A percentile compares a stretch with the other conserved stretches of the same genome.
Evolutionary conservation across 1,139 yeast species (phyloP).

Genomic region (Kurtzmaniella quercitrusa): DNA sequence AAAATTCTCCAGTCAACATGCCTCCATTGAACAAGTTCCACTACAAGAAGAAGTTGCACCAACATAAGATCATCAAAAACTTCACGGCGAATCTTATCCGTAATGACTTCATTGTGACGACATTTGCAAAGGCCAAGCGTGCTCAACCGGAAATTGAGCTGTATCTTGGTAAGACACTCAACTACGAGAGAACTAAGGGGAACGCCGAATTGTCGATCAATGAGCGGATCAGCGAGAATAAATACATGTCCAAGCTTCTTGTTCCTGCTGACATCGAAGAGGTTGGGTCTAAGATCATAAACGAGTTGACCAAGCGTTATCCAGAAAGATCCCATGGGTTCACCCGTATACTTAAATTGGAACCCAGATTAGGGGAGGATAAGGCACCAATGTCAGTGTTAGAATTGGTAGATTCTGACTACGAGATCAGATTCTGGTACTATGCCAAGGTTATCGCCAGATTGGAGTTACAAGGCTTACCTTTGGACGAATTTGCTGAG

Average conservation of each 20-base stretch:
- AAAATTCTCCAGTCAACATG: conserved; percentile 18
- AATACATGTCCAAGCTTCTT: conserved; percentile 27
- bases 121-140: conserved; percentile 42
- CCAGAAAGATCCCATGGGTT: conserved; percentile 65
- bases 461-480: conserved; percentile 59
- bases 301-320: conserved; percentile 63
- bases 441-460: conserved; percentile 81
- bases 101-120: conserved; percentile 43
- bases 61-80: conserved; percentile 45
- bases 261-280: conserved; percentile 39
- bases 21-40: conserved; percentile 42
- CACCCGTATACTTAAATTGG: conserved; percentile 79
- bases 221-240: conserved; percentile 18
- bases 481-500: conserved; percentile 57
- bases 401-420: conserved; percentile 75
- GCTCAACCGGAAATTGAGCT: conserved; percentile 43
- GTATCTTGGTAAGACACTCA: conserved; percentile 31
- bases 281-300: conserved; percentile 55
- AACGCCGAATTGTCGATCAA: conserved; percentile 15
- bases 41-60: conserved; percentile 42
- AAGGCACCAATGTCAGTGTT: conserved; percentile 87
- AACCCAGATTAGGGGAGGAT: conserved; percentile 81
- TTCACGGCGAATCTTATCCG: conserved; percentile 43
- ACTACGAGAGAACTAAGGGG: conserved; percentile 5
- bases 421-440: conserved; percentile 74